Base-by-base conservation (phyloP, 2,329 filamentous ascomycete species). In the Fusarium sp. region DNA sequence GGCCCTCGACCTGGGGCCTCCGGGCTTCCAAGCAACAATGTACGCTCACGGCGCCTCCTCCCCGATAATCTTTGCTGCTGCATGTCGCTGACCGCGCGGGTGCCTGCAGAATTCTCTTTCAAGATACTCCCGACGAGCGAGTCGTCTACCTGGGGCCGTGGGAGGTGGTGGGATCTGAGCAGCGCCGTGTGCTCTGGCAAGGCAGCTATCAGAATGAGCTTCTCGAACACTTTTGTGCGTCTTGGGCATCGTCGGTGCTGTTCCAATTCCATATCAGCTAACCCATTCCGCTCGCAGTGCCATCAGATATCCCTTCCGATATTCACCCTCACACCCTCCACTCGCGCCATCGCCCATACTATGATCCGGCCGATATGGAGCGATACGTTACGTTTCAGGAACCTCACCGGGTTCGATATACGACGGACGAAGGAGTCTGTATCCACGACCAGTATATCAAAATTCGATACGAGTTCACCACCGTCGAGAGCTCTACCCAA, bases 21-120 rank as follows among this genome's bases (percentile, higher is more conserved):
- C 85, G 36, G 85, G 85, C 54, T 87, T 85, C 69, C 83, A 86
- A 79, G 85, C 85, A 74, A 87, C 85, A 73, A 86, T 87, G 85
- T 87, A 82, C 62, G 74, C 62, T 51, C 44, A n/a, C 47, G 12
- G 28, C 39, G 31, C 36, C 18, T 39, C 59, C 60, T n/a, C 46
- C 60, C 41, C 52, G 50, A 57, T 16, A 36, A 55, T 39, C 18
- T 53, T 16, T 50, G 28, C 63, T 70, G 51, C 65, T 69, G 66
- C 39, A 67, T 47, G 48, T 72, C 58, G 68, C 69, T 74, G 68
- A 74, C 66, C 44, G 70, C 44, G 70, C 55, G 48, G 52, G 31
- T 9, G 58, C 39, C 39, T 43, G 30, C 73, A 87, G 85, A 79
- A 83, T 80, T 47, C 80, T 87, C n/a, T 87, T 84, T 64, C 84